These are phyloP conservation scores for Fusarium sp. DNA, from an alignment of 2,329 filamentous ascomycete species.

Conservation along the genomic window DNA sequence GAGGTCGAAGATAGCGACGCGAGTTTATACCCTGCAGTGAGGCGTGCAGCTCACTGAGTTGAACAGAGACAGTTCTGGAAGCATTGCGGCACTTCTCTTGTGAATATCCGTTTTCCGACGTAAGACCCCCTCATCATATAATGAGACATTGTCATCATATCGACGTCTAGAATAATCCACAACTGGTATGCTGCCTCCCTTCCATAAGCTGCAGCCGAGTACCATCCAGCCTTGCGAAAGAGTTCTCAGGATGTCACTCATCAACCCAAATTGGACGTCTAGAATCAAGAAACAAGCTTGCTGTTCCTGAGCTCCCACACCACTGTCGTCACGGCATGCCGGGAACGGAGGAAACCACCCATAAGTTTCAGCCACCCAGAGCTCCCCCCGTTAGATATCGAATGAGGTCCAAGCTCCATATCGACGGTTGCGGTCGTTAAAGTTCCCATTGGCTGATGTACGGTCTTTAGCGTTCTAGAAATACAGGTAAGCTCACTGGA, in stretches of 20 bases:
- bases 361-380: slow-evolving; percentile 16
- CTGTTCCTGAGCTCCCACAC: neutral
- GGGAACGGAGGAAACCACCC: neutral
- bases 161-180: neutral
- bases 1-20: neutral
- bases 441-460: neutral
- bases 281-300: neutral
- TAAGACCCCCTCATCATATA: neutral
- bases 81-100: fast-evolving
- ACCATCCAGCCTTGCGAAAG: no score
- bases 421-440: slow-evolving; percentile 11
- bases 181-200: fast-evolving
- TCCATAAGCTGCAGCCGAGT: neutral
- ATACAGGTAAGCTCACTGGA: neutral
- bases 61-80: neutral
- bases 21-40: slow-evolving; percentile 10
- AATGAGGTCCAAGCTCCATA: neutral
- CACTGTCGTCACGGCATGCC: slow-evolving; percentile 11
- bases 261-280: neutral
- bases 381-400: neutral
- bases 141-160: fast-evolving
- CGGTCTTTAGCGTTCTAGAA: neutral
- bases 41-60: neutral
- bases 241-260: neutral
- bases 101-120: fast-evolving